These are phyloP conservation scores for Bolboschoenoplectus hybrid DNA, from an alignment of 202 grass and related monocot genomes.

Conservation along the genomic window DNA sequence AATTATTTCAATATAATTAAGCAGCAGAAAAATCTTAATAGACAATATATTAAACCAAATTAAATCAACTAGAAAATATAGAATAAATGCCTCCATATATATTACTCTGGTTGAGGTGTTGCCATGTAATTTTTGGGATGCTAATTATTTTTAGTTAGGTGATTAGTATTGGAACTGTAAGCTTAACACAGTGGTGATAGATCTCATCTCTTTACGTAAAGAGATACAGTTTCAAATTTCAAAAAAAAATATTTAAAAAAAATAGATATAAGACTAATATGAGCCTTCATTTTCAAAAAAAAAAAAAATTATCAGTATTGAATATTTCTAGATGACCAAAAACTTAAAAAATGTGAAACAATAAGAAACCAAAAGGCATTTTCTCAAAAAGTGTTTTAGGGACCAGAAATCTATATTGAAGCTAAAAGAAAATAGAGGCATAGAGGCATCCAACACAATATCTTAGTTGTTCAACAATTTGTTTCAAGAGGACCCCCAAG, in stretches of 20 bases:
- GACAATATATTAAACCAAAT: neutral
- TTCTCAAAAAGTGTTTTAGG: neutral
- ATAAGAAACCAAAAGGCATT: too few species aligned
- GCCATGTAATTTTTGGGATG: neutral
- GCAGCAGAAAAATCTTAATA: neutral
- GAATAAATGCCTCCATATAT: neutral
- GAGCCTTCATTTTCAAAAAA: too few species aligned
- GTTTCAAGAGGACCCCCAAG: neutral
- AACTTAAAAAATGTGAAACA: too few species aligned
- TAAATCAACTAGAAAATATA: neutral
- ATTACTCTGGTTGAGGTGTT: neutral
- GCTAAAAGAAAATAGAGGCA: neutral
- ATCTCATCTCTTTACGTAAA: too few species aligned
- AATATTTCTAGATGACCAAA: neutral
- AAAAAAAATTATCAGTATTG: neutral
- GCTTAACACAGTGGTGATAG: too few species aligned
- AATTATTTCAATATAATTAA: neutral
- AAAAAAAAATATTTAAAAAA: too few species aligned
- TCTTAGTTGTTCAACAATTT: neutral
- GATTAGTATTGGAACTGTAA: neutral
- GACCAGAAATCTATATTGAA: neutral
- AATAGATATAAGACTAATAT: too few species aligned
- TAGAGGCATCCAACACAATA: neutral
- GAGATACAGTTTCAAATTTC: too few species aligned
- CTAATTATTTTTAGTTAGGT: neutral